phyloP scores from a whole-genome alignment of 2,329 filamentous ascomycete species.

The Thelonectria blattea region DNA sequence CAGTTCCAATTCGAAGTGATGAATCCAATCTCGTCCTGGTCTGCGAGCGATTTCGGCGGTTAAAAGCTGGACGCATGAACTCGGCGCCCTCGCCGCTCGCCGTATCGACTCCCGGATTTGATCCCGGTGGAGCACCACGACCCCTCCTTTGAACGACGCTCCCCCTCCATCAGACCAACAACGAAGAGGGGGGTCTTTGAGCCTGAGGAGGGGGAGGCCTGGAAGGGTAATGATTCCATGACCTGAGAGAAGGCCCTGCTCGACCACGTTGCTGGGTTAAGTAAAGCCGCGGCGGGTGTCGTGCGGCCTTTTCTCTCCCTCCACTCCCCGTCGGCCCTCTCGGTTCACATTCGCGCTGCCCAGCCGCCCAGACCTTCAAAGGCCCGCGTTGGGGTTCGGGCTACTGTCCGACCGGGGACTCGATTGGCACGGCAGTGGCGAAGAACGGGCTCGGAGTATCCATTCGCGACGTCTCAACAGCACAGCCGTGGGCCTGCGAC shows the following conservation, averaged over 20 bases:
- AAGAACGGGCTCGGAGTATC: constrained; percentile 29
- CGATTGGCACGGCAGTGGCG: constrained; percentile 40
- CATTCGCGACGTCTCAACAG: constrained; percentile 31
- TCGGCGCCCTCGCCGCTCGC: constrained; percentile 34
- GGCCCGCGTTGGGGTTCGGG: constrained; percentile 36
- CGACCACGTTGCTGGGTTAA: constrained; percentile 21
- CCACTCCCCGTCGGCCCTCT: constrained; percentile 28
- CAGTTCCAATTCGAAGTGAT: constrained; percentile 1
- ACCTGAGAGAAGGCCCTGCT: background rate
- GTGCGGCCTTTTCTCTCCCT: constrained; percentile 35
- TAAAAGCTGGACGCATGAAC: constrained; percentile 30
- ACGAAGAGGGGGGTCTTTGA: too few species aligned
- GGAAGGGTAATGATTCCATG: too few species aligned
- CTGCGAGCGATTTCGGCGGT: constrained; percentile 37
- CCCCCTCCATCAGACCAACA: background rate
- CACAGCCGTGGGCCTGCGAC: constrained; percentile 19
- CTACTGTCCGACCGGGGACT: constrained; percentile 38
- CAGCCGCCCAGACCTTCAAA: constrained; percentile 10
- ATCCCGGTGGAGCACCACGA: constrained; percentile 30
- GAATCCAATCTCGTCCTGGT: constrained; percentile 19
- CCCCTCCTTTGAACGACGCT: constrained; percentile 12
- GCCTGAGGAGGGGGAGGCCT: background rate
- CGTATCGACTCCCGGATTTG: constrained; percentile 31
- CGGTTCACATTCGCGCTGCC: constrained; percentile 27
- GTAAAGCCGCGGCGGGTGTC: constrained; percentile 11